Conservation (phyloP, 345 rosid genomes). For the Raphanus sativus region DNA sequence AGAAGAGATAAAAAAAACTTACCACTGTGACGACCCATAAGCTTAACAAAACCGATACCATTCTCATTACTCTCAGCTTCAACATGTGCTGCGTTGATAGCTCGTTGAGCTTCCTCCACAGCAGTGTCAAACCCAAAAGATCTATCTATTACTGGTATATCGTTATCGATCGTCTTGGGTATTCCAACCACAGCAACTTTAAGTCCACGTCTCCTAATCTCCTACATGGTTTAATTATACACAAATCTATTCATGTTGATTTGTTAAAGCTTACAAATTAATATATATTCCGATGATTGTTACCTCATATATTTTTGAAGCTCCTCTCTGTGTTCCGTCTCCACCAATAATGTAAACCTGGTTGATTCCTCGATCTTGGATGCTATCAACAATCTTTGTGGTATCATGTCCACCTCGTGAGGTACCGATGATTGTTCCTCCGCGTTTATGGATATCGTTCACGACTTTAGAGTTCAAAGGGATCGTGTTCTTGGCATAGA, state of each 20-base stretch:
- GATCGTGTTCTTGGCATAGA: constrained; percentile 77
- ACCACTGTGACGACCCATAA: constrained; percentile 94
- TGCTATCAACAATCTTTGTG: constrained; percentile 85
- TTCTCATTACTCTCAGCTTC: constrained; percentile 80
- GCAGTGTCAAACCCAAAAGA: constrained; percentile 96
- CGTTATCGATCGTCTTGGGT: constrained; percentile 90
- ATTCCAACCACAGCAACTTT: constrained; percentile 87
- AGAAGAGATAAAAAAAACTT: constrained; percentile 23
- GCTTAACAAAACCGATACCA: constrained; percentile 82
- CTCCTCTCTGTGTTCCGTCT: constrained; percentile 92
- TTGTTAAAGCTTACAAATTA: neutral
- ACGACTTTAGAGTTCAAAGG: constrained; percentile 63
- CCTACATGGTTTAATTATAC: constrained; percentile 42
- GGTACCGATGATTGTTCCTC: constrained; percentile 85
- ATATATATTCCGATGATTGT: neutral
- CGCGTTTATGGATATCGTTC: constrained; percentile 90
- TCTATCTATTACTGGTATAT: constrained; percentile 84
- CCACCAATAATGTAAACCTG: constrained; percentile 94
- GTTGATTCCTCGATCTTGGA: constrained; percentile 93
- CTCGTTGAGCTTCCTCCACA: constrained; percentile 95
- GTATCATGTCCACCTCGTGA: constrained; percentile 92
- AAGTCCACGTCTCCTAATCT: constrained; percentile 73
- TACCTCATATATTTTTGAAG: constrained; percentile 80
- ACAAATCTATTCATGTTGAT: neutral
- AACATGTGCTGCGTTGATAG: constrained; percentile 92